Evolutionary conservation across 129 eudicot species (phyloP), one percentile per base, ranked within the genome.

Genomic region (Escallonia rubra): DNA sequence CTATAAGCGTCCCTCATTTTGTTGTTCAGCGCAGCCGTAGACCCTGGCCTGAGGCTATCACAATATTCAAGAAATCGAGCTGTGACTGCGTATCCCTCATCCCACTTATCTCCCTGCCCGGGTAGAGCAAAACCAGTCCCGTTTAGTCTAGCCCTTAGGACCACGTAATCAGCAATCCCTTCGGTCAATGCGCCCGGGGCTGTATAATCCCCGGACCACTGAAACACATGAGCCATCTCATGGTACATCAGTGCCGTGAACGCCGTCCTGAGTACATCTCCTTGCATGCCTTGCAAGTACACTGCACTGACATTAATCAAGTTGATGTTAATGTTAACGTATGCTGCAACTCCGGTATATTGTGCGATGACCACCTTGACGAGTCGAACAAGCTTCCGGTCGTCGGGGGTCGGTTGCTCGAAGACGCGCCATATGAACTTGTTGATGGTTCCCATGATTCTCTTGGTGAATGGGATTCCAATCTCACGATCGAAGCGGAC

Each of bases 171-270:
- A 1, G 83, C 69, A 2, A 73, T 4, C 7, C 84, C 80, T 57
- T 79, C 80, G 0, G 16, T 12, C 56, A 79, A 66, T 2, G 57
- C 52, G 0, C 0, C 13, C 1, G 66, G 83, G 2, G 68, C 15
- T 3, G 44, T 23, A 38, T 64, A 72, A 39, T 68, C 69, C 8
- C 82, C 82, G 44, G 60, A 23, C 83, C 80, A 78, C 45, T 77
- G 83, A 65, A 74, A 78, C 8, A 66, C 44, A 52, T 78, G 87
- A 10, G 83, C 71, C 75, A 74, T 62, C 55, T 82, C 87, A 59
- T 82, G 87, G 73, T 74, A 74, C 11, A 82, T 5, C 4, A 77
- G 62, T 3, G 77, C 66, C 4, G 11, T 50, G 10, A 50, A 8
- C 4, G 10, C 55, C 2, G 11, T 50, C 55, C 55, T 50, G 34